Evolutionary conservation across 495 filamentous ascomycete genomes (phyloP), one percentile per base, ranked within the genome.

Genomic region (Physcia stellaris): DNA sequence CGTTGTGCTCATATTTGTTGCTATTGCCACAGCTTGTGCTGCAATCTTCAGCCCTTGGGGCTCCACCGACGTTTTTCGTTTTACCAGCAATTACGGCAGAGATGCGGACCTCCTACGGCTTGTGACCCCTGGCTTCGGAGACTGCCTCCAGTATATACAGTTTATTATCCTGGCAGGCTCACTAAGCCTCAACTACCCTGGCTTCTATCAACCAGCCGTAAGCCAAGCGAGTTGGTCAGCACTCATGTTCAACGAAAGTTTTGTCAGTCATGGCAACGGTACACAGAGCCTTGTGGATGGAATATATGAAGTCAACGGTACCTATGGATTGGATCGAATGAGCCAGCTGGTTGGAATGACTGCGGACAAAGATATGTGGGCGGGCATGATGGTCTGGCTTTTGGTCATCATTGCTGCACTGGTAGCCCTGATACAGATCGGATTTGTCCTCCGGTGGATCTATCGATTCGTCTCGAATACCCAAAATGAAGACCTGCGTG

Each of bases 101-200:
- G 92, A 98, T 46, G 80, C 83, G 31, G 90, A 98, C 56, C 67
- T 95, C 40, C 66, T 98, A 28, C 80, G 90, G 22, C 63, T 96
- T 24, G 86, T 98, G 16, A 98, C 90, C 6, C 90, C 90, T 11
- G 90, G 90, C 0, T 98, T 98, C 54, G 86, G 84, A 9, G 90
- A 98, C 48, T 98, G 90, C 55, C 72, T 98, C 22, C 87, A 98
- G 59, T 98, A 96, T 53, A 79, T 98, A 22, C 90, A 98, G 52
- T 96, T 92, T 46, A 70, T 87, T 34, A 81, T 87, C 15, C 67
- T 98, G 24, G 86, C 87, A 0, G 92, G 92, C 1, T 75, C 79
- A 28, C 60, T 98, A 29, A 83, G 80, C 17, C 59, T 98, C 46
- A 76, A 80, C 41, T 98, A 96, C 53, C 90, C 90, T 0, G 90